Conservation (phyloP, 2,329 filamentous ascomycete genomes). For the Botrytis sinoallii region DNA sequence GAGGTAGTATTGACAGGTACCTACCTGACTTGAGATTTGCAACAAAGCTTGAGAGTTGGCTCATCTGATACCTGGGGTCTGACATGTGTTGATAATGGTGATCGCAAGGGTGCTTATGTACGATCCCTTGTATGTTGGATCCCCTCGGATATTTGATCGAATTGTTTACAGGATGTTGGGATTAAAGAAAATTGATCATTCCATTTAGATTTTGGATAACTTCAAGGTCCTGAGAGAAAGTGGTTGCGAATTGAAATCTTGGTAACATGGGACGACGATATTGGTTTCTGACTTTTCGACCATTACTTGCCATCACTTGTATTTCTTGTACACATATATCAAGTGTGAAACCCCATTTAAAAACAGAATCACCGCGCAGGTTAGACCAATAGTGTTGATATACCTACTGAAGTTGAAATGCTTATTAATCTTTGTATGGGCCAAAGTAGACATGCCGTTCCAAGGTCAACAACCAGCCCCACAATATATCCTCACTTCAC, state of each 20-base stretch:
- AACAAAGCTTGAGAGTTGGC: no score
- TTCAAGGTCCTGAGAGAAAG: not conserved
- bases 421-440: not conserved
- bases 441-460: not conserved
- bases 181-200: not conserved
- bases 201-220: not conserved
- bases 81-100: not conserved
- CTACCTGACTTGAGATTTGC: no score
- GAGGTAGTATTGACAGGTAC: not conserved
- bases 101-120: not conserved
- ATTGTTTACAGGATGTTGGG: not conserved
- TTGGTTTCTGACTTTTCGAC: not conserved
- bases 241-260: not conserved
- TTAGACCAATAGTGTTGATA: not conserved
- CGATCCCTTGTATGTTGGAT: not conserved
- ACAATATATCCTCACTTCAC: constrained; percentile 8
- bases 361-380: not conserved
- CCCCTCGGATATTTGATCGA: not conserved
- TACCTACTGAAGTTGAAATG: not conserved
- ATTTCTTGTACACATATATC: not conserved
- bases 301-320: not conserved
- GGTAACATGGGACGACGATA: not conserved
- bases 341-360: not conserved
- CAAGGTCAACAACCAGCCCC: not conserved
- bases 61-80: not conserved